Conservation (phyloP, 345 rosid genomes). For the Excoecaria cochinchinensis region DNA sequence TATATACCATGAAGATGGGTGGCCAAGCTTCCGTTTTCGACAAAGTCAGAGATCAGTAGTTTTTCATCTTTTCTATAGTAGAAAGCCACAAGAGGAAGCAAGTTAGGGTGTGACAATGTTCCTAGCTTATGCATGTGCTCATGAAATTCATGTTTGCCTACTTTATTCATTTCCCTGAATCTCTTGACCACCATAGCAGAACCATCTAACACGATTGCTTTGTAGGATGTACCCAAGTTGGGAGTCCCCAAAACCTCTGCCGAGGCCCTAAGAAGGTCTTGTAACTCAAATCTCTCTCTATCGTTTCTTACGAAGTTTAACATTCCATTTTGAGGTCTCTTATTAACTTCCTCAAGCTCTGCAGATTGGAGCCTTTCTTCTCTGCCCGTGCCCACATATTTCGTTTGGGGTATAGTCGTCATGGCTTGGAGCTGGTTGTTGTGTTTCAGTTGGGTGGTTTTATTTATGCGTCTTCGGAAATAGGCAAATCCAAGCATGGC, state of each 20-base stretch:
- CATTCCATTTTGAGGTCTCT: constrained; percentile 31
- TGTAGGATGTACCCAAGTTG: constrained; percentile 74
- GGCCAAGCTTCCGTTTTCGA: constrained; percentile 73
- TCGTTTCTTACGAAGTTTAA: constrained; percentile 52
- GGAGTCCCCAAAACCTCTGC: constrained; percentile 84
- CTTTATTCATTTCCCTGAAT: constrained; percentile 60
- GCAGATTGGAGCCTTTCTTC: constrained; percentile 22
- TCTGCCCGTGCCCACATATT: constrained; percentile 17
- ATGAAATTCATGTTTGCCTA: constrained; percentile 57
- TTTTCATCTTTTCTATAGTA: constrained; percentile 78
- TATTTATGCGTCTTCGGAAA: constrained; percentile 13
- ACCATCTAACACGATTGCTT: constrained; percentile 56
- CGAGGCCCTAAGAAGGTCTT: constrained; percentile 73
- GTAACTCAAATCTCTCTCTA: constrained; percentile 59
- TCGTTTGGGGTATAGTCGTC: constrained; percentile 31
- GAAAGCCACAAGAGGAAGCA: constrained; percentile 66
- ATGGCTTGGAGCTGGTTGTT: constrained; percentile 5
- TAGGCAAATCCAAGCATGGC: constrained; percentile 13
- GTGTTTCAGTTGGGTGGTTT: constrained; percentile 21
- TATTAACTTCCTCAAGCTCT: not conserved
- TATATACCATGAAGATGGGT: constrained; percentile 68
- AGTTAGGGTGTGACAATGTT: constrained; percentile 61
- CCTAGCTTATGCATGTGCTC: constrained; percentile 75
- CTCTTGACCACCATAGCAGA: constrained; percentile 75
- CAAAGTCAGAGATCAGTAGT: constrained; percentile 66